These are phyloP conservation scores for Ichthyophthirius multifiliis DNA, from an alignment of 169 alveolate species.

Conservation along the genomic window DNA sequence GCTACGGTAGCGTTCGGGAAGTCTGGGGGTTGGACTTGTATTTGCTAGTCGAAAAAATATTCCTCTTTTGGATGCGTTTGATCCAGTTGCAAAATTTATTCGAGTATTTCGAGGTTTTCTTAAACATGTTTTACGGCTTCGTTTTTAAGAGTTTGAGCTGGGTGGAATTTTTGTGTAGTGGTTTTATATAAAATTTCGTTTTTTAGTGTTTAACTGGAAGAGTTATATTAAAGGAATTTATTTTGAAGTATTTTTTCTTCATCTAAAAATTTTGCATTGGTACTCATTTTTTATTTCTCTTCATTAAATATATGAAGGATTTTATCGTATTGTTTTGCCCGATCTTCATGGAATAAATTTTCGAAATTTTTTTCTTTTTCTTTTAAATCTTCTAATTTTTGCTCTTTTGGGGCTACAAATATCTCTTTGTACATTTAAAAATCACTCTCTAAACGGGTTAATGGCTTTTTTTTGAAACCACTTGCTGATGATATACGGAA, in stretches of 20 bases:
- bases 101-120: neutral
- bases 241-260: neutral
- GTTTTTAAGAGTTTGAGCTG: neutral
- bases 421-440: conserved; percentile 40
- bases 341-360: conserved; percentile 27
- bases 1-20: conserved; percentile 64
- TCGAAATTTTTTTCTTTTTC: conserved; percentile 45
- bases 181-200: neutral
- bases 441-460: conserved; percentile 37
- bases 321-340: conserved; percentile 35
- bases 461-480: conserved; percentile 35
- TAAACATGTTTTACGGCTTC: neutral
- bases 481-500: too few relatives aligned
- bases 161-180: neutral
- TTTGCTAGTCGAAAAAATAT: conserved; percentile 58
- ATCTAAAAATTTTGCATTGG: neutral
- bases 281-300: conserved; percentile 8
- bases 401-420: conserved; percentile 39
- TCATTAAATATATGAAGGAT: conserved; percentile 6
- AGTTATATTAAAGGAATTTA: too few relatives aligned
- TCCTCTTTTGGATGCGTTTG: conserved; percentile 2
- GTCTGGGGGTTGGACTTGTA: conserved; percentile 66
- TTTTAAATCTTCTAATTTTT: conserved; percentile 28
- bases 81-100: neutral
- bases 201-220: too few relatives aligned